Evolutionary conservation across 2,329 filamentous ascomycete species (phyloP), one percentile per base, ranked within the genome.

Genomic region (Talaromyces sp.): DNA sequence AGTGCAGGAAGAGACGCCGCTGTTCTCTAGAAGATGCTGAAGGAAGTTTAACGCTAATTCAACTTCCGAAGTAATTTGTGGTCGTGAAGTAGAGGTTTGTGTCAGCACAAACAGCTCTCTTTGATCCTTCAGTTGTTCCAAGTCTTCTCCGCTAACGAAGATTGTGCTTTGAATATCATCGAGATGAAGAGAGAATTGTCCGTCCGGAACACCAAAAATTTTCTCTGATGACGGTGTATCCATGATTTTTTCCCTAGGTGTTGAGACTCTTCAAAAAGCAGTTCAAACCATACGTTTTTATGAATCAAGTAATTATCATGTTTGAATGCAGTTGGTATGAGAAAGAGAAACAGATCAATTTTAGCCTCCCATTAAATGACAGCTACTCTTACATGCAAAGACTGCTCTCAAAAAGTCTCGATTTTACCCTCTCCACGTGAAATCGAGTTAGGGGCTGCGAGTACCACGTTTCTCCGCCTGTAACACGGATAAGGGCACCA

Each of bases 201-300:
- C 56, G 7, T 58, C 56, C 1, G 13, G 10, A 31, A 11, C 13
- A 43, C 11, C 27, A 31, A 22, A 14, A 11, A 27, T 43, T 16
- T 19, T 41, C 19, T 58, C 56, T n/a, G 56, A 58, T 19, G 37
- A 58, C 8, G 56, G 56, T 16, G 37, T 58, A 27, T 58, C 56
- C 56, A 58, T 58, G 37, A 22, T n/a, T 24, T 22, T n/a, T n/a
- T 19, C 11, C 47, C 37, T 45, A 31, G 10, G 11, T 27, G 24
- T 27, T 43, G 37, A 31, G 6, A 22, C 9, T n/a, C 37, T 33
- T 58, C 14, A 16, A 58, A 22, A n/a, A n/a, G 22, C 19, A 43
- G 24, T 16, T 27, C n/a, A 1, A 16, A 52, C 24, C 47, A 31
- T 52, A 24, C 16, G 47, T 16, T 33, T 52, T 14, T 52, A 33